Evolutionary conservation across 192 early-diverging fungal species (phyloP).

Genomic region (Coemansia sp.): DNA sequence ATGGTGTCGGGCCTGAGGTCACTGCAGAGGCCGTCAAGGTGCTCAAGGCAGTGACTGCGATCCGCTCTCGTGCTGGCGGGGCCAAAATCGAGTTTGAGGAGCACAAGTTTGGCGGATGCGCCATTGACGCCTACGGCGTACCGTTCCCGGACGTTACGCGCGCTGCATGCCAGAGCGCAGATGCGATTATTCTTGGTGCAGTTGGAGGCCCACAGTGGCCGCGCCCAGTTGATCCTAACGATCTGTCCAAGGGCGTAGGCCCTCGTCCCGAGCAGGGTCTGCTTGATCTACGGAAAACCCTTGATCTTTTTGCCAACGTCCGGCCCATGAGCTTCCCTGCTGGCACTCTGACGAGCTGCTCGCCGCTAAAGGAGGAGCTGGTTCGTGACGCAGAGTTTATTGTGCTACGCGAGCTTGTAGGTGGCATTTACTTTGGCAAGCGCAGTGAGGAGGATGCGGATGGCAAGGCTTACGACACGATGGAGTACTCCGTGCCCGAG

Average conservation of each 20-base stretch:
- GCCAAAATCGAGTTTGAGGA: slow-evolving; percentile 70
- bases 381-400: slow-evolving; percentile 90
- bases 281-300: slow-evolving; percentile 84
- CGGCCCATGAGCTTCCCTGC: slow-evolving; percentile 93
- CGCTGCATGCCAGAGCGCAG: slow-evolving; percentile 73
- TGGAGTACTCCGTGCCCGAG: slow-evolving; percentile 89
- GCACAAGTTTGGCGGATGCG: slow-evolving; percentile 85
- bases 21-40: slow-evolving; percentile 87
- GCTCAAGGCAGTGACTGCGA: slow-evolving; percentile 71
- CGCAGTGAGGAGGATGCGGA: slow-evolving; percentile 81
- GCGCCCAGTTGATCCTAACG: slow-evolving; percentile 62
- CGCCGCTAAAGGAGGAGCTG: slow-evolving; percentile 87
- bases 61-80: slow-evolving; percentile 60
- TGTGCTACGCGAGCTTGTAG: slow-evolving; percentile 92
- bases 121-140: slow-evolving; percentile 86
- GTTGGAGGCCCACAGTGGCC: slow-evolving; percentile 98
- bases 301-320: slow-evolving; percentile 96
- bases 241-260: slow-evolving; percentile 65
- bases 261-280: slow-evolving; percentile 94
- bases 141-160: slow-evolving; percentile 85
- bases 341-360: slow-evolving; percentile 72
- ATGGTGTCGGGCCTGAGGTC: slow-evolving; percentile 96
- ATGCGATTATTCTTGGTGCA: slow-evolving; percentile 95
- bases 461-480: slow-evolving; percentile 88
- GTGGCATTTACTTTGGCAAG: slow-evolving; percentile 97